Conservation (phyloP, 1,284 basidiomycete species). For the Mixia osmundae region DNA sequence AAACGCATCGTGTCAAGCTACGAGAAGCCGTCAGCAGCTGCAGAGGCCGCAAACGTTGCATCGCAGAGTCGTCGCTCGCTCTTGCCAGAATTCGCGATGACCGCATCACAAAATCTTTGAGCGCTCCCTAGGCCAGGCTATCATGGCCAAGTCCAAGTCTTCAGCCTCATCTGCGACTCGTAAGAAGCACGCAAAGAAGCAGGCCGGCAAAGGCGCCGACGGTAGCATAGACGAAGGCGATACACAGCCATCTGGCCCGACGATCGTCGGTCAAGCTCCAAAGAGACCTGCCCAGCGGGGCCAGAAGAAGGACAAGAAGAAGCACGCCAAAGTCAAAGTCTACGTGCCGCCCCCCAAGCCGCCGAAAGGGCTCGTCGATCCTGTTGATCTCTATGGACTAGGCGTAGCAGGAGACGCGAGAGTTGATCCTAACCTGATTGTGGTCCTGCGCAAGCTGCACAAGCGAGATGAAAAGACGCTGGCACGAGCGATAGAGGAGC, state of each 20-base stretch:
- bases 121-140: too few species aligned
- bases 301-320: slow-evolving; percentile 26
- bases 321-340: slow-evolving; percentile 37
- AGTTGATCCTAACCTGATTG: slow-evolving; percentile 42
- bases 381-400: slow-evolving; percentile 67
- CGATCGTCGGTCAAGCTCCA: background rate
- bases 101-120: too few species aligned
- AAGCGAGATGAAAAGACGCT: slow-evolving; percentile 87
- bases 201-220: background rate
- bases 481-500: slow-evolving; percentile 61
- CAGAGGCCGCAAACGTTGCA: background rate
- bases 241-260: background rate
- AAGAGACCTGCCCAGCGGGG: background rate
- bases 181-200: slow-evolving; percentile 49
- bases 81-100: background rate
- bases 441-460: slow-evolving; percentile 53
- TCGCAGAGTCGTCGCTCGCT: background rate
- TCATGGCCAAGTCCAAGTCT: slow-evolving; percentile 11
- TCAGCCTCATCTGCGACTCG: slow-evolving; percentile 37
- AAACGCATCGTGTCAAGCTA: background rate
- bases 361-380: slow-evolving; percentile 59
- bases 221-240: background rate
- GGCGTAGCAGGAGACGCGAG: slow-evolving; percentile 33
- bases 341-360: slow-evolving; percentile 75
- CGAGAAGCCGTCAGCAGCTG: background rate